phyloP scores from a whole-genome alignment of 1,284 basidiomycete species.

The Trametes versicolor region DNA sequence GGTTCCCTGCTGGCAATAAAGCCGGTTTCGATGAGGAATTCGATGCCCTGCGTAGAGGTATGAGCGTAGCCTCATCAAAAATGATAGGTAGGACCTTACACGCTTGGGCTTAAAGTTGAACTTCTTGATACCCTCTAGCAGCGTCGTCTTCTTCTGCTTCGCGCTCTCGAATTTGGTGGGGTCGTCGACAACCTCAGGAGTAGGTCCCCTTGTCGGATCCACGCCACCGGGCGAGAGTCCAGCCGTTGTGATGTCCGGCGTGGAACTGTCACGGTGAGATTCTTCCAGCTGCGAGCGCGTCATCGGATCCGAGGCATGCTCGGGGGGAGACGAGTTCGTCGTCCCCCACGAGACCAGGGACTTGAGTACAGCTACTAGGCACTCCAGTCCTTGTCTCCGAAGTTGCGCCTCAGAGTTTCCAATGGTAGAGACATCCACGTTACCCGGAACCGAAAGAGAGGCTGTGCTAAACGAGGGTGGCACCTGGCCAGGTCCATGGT shows the following conservation, averaged over 20 bases:
- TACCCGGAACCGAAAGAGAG: conserved; percentile 73
- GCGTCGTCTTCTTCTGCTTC: conserved; percentile 95
- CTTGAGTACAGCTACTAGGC: conserved; percentile 85
- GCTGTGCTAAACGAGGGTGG: conserved; percentile 74
- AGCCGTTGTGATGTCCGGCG: conserved; percentile 60
- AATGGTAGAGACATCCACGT: conserved; percentile 70
- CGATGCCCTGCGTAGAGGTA: conserved; percentile 71
- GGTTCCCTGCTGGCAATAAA: conserved; percentile 87
- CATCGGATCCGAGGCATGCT: conserved; percentile 52
- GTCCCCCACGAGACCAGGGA: conserved; percentile 94
- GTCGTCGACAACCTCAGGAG: conserved; percentile 87
- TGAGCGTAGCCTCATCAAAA: conserved; percentile 18
- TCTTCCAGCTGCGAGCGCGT: conserved; percentile 63
- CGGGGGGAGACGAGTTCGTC: conserved; percentile 53
- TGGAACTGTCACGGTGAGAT: conserved; percentile 55
- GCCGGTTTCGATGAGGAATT: conserved; percentile 90
- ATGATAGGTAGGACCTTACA: conserved; percentile 48
- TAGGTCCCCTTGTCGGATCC: conserved; percentile 69
- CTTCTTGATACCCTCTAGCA: conserved; percentile 96
- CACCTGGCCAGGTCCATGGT: conserved; percentile 53
- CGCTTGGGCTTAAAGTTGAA: conserved; percentile 99
- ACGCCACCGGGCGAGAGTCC: conserved; percentile 59
- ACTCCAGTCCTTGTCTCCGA: conserved; percentile 89
- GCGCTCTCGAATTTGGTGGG: conserved; percentile 95
- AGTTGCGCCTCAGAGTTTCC: conserved; percentile 86